Evolutionary conservation across 805 yeast genomes (phyloP).

Genomic region (Spathaspora gorwiae): DNA sequence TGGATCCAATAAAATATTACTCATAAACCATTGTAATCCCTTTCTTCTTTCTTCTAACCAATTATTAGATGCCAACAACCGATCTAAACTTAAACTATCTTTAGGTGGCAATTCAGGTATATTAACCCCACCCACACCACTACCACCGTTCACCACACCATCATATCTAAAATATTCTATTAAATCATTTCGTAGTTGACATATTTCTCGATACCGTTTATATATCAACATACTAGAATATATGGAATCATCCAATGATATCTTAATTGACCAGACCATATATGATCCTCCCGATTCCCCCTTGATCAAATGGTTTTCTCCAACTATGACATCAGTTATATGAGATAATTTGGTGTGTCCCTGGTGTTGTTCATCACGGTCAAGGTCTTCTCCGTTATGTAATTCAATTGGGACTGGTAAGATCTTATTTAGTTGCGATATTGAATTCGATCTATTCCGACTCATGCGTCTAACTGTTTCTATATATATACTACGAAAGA

Average conservation of each 20-base stretch:
- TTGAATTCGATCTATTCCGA: constrained; percentile 10
- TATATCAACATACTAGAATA: constrained; percentile 43
- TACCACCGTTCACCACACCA: constrained; percentile 9
- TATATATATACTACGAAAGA: too few species aligned
- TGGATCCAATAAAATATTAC: constrained; percentile 51
- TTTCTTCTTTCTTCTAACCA: constrained; percentile 54
- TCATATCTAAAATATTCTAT: constrained; percentile 34
- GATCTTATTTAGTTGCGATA: constrained; percentile 23
- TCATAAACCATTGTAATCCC: constrained; percentile 58
- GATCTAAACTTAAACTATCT: constrained; percentile 35
- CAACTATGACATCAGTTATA: constrained; percentile 39
- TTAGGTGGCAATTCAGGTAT: constrained; percentile 53
- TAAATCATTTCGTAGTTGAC: constrained; percentile 35
- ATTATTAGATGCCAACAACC: constrained; percentile 32
- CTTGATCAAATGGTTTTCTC: constrained; percentile 33
- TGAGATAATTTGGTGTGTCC: constrained; percentile 17
- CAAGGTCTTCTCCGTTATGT: constrained; percentile 16
- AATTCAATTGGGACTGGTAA: constrained; percentile 38
- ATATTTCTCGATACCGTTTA: constrained; percentile 66
- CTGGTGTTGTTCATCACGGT: constrained; percentile 1
- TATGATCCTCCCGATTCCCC: constrained; percentile 37
- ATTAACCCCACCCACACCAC: constrained; percentile 16
- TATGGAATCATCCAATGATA: constrained; percentile 32
- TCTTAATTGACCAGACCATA: constrained; percentile 36
- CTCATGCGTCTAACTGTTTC: too few species aligned